These are phyloP conservation scores for Aureobasidium sp. DNA, from an alignment of 2,329 filamentous ascomycete species.

Conservation along the genomic window DNA sequence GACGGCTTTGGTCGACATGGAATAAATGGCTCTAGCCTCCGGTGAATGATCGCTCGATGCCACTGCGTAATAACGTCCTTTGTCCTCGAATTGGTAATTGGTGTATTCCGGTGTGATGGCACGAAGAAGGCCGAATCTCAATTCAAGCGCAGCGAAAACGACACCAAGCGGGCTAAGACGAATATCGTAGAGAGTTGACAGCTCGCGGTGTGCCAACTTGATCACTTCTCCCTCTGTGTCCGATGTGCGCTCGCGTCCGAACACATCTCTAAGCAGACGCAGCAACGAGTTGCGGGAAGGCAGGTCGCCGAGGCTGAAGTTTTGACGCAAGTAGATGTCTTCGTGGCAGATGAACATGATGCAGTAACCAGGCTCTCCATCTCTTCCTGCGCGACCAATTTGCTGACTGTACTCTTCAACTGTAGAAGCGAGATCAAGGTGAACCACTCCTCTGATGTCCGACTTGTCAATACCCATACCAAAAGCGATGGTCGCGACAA, in stretches of 20 bases:
- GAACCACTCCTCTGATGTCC: conserved; percentile 49
- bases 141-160: conserved; percentile 55
- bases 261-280: conserved; percentile 46
- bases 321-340: conserved; percentile 53
- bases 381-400: conserved; percentile 50
- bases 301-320: conserved; percentile 54
- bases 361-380: conserved; percentile 49
- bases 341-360: conserved; percentile 52
- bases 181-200: conserved; percentile 49
- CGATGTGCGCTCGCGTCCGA: conserved; percentile 28
- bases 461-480: conserved; percentile 55
- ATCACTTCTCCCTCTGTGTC: conserved; percentile 39
- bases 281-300: conserved; percentile 47
- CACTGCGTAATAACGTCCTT: conserved; percentile 14
- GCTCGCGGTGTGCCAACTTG: conserved; percentile 40
- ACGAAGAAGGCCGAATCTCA: conserved; percentile 51
- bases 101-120: conserved; percentile 53
- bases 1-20: conserved; percentile 34
- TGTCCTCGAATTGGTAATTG: conserved; percentile 45
- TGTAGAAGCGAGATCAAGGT: conserved; percentile 46
- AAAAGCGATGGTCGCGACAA: conserved; percentile 53
- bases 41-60: conserved; percentile 33
- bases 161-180: conserved; percentile 25
- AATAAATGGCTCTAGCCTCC: conserved; percentile 41
- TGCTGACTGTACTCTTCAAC: conserved; percentile 54